Conservation (phyloP, 257 asterid genomes). For the Gentiana macrophylla region DNA sequence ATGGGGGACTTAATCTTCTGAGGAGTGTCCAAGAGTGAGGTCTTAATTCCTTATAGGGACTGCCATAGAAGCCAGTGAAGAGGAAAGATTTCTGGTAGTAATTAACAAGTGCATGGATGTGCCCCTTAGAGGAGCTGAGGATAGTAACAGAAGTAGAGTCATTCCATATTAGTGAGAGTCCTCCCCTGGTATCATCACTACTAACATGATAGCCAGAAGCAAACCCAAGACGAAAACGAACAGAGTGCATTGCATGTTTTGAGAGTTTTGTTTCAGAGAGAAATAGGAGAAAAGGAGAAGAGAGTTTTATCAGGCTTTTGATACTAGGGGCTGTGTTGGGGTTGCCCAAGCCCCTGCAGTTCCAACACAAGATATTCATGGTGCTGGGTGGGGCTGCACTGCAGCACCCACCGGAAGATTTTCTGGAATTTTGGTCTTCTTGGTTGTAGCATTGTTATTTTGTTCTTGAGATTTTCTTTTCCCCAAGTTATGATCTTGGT, state of each 20-base stretch:
- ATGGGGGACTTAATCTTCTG: background rate
- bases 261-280: background rate
- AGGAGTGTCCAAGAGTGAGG: background rate
- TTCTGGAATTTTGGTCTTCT: no score
- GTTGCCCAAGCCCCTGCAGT: background rate
- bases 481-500: no score
- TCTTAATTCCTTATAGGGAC: background rate
- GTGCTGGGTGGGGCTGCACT: background rate
- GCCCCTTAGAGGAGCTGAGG: background rate
- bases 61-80: background rate
- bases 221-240: background rate
- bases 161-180: background rate
- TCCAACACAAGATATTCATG: background rate
- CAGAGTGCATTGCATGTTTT: background rate
- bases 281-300: background rate
- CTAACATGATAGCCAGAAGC: background rate
- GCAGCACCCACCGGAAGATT: background rate
- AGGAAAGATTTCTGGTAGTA: background rate
- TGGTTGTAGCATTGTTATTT: no score
- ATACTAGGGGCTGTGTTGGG: background rate
- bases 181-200: background rate
- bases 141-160: background rate
- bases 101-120: background rate
- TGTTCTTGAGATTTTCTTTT: no score
- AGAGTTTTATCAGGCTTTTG: no score